Conservation (phyloP, 257 asterid genomes). For the Gynochthodes officinalis region DNA sequence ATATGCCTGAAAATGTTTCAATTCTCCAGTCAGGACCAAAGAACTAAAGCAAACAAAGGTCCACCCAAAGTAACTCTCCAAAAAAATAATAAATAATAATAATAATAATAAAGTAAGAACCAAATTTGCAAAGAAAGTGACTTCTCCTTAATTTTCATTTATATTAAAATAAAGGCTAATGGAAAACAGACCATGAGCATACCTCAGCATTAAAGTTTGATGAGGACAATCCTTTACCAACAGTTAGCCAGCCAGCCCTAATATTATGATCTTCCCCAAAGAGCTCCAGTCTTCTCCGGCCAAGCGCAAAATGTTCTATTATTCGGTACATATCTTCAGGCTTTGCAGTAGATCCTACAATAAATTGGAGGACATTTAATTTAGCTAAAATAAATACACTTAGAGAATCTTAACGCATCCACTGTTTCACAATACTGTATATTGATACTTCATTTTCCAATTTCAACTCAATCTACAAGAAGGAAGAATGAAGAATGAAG, state of each 20-base stretch:
- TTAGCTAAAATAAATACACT: background rate
- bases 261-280: conserved; percentile 98
- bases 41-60: background rate
- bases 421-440: background rate
- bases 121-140: background rate
- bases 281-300: conserved; percentile 97
- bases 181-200: conserved; percentile 14
- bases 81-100: no score
- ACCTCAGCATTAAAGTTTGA: conserved; percentile 90
- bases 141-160: background rate
- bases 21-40: conserved; percentile 17
- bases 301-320: conserved; percentile 97
- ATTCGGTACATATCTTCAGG: conserved; percentile 99
- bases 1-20: conserved; percentile 53
- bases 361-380: conserved; percentile 11
- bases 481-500: background rate
- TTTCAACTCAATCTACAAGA: background rate
- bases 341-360: conserved; percentile 87
- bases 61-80: background rate
- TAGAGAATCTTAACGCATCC: background rate
- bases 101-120: no score
- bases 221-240: conserved; percentile 88
- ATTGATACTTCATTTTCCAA: background rate
- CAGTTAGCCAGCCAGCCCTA: conserved; percentile 97
- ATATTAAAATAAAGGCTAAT: background rate